Evolutionary conservation across 306 rosid species (phyloP), one percentile per base, ranked within the genome.

Genomic region (Ziziphus jujuba): DNA sequence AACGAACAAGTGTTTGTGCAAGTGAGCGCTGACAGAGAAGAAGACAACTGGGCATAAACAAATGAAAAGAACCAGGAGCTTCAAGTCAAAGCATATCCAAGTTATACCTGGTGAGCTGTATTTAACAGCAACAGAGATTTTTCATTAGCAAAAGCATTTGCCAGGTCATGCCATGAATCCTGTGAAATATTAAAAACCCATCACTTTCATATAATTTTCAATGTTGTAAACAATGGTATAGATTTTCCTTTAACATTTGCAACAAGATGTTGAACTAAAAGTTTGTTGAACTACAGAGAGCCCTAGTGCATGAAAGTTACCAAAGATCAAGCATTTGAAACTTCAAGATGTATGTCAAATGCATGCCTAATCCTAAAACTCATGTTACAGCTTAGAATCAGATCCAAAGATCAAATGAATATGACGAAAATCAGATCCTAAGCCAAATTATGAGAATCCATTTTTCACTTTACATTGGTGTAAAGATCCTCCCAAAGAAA

Each of bases 91-190:
- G 81, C 66, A 23, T 20, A 75, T 19, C 9, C 49, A 59, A 57
- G 67, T 69, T 72, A 74, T 74, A 90, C 98, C 85, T 92, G 98
- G 83, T 87, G 90, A 69, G 88, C 54, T 35, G 85, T 69, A 75
- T 90, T 84, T 75, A 92, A 57, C 76, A 80, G 69, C 70, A 87
- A 82, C 76, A 90, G 73, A 38, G 80, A 81, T 69, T 84, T 87
- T 52, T 88, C 97, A 72, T 82, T 77, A 67, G 84, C 85, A 80
- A 92, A 92, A 69, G 88, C 88, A 74, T 85, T 80, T 70, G 97
- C 95, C 17, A 92, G 84, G 73, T 87, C 90, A 75, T 64, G 84
- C 98, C 98, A 92, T 49, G 98, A 90, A 61, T 85, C 87, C 98
- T 92, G 85, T 67, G 67, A 54, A 51, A 67, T 44, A 77, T 45